Evolutionary conservation across 78 protist species (phyloP).

Genomic region (Abeoforma whisleri): DNA sequence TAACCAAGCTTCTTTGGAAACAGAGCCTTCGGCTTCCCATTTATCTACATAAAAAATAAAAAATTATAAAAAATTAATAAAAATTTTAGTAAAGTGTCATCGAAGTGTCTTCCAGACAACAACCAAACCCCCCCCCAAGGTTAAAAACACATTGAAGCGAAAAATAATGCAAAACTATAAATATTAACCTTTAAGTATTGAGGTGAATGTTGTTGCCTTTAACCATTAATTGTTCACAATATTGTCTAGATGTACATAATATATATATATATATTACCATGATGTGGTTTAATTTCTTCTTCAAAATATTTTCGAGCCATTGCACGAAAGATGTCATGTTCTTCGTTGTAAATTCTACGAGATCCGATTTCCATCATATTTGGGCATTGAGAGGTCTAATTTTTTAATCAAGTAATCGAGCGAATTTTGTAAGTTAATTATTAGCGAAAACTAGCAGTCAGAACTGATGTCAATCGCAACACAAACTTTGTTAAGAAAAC

Average conservation of each 20-base stretch:
- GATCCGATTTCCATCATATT: constrained; percentile 28
- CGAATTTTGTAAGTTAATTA: too few relatives aligned
- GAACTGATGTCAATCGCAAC: too few relatives aligned
- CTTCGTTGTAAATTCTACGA: constrained; percentile 40
- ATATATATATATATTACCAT: too few relatives aligned
- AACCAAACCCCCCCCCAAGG: background rate
- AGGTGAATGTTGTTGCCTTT: background rate
- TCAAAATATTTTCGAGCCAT: constrained; percentile 45
- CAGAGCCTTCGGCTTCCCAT: constrained; percentile 43
- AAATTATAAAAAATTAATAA: background rate
- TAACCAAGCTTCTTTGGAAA: constrained; percentile 30
- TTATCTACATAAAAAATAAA: background rate
- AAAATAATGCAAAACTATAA: background rate
- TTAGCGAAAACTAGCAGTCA: too few relatives aligned
- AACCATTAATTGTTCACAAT: background rate
- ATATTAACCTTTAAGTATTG: background rate
- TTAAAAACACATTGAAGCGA: background rate
- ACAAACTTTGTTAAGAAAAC: too few relatives aligned
- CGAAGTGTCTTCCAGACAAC: background rate
- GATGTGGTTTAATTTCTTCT: too few relatives aligned
- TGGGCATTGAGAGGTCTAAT: background rate
- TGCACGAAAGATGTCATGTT: constrained; percentile 46
- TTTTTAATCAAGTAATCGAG: too few relatives aligned
- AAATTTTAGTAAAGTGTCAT: background rate
- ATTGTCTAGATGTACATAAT: too few relatives aligned